A percentile compares a stretch with the other conserved stretches of the same genome.
Evolutionary conservation across 192 early-diverging fungal genomes (phyloP).

Genomic region (Mortierella claussenii): DNA sequence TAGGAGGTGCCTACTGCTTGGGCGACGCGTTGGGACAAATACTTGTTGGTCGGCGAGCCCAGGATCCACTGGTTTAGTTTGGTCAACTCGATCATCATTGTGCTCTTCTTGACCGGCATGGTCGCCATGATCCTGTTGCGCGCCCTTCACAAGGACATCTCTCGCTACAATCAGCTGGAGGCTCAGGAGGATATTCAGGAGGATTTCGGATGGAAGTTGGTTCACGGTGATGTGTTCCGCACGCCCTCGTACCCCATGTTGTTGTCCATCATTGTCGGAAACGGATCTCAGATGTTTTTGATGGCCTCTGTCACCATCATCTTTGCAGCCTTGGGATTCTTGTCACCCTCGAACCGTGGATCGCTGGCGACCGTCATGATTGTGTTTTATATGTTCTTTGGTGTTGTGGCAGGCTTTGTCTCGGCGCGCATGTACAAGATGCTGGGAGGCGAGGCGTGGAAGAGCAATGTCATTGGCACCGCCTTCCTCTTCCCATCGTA

Average conservation of each 20-base stretch:
- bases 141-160: conserved; percentile 91
- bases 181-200: conserved; percentile 83
- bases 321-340: conserved; percentile 97
- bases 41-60: conserved; percentile 86
- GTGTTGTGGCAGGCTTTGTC: conserved; percentile 85
- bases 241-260: conserved; percentile 78
- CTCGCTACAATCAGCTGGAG: conserved; percentile 85
- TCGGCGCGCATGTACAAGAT: conserved; percentile 94
- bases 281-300: conserved; percentile 82
- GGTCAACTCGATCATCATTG: conserved; percentile 94
- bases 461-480: conserved; percentile 82
- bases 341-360: conserved; percentile 90
- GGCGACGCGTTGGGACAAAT: conserved; percentile 90
- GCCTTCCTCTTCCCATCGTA: conserved; percentile 85
- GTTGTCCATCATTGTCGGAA: conserved; percentile 85
- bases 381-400: conserved; percentile 91
- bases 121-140: conserved; percentile 91
- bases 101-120: conserved; percentile 92
- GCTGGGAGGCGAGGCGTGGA: conserved; percentile 89
- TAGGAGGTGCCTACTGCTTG: conserved; percentile 69
- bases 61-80: conserved; percentile 96
- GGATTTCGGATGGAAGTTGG: conserved; percentile 98
- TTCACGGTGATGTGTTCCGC: conserved; percentile 97
- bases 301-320: conserved; percentile 79
- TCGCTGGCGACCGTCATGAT: conserved; percentile 94